phyloP scores from a whole-genome alignment of 140 eudicot species.

The Stevia rebaudiana region DNA sequence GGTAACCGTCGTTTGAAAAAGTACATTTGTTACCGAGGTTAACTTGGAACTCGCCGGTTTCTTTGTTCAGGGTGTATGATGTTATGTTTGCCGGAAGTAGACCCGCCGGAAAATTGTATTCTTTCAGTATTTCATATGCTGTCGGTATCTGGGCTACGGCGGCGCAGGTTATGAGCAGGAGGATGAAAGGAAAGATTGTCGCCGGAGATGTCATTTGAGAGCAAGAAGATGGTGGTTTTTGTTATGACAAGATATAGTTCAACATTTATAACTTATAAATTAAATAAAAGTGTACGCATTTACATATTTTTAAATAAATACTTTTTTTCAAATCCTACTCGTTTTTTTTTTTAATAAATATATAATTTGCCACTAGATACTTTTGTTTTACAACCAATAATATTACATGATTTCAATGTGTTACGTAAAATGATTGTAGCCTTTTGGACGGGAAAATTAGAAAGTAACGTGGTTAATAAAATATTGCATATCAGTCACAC shows the following conservation, averaged over 20 bases:
- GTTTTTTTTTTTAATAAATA: too few species aligned
- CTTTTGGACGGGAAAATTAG: too few species aligned
- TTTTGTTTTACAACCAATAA: too few species aligned
- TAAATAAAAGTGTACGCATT: too few species aligned
- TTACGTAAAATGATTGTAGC: too few species aligned
- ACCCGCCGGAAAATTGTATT: conserved; percentile 54
- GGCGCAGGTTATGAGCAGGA: conserved; percentile 21
- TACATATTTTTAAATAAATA: too few species aligned
- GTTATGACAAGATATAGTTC: not conserved
- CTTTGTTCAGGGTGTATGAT: conserved; percentile 41
- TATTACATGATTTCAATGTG: too few species aligned
- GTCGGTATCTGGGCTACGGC: conserved; percentile 15
- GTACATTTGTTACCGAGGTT: conserved; percentile 34
- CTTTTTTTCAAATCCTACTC: too few species aligned
- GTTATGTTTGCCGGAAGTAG: conserved; percentile 54
- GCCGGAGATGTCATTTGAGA: conserved; percentile 26
- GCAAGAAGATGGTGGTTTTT: not conserved
- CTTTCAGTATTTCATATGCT: conserved; percentile 43
- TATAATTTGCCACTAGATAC: too few species aligned
- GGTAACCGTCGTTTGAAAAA: conserved; percentile 37
- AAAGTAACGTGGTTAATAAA: too few species aligned
- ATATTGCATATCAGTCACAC: too few species aligned
- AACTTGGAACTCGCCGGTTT: conserved; percentile 44
- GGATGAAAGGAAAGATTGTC: conserved; percentile 4
- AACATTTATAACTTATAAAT: not conserved